phyloP scores from a whole-genome alignment of 2,329 filamentous ascomycete species.

The Scytalidium sp. region DNA sequence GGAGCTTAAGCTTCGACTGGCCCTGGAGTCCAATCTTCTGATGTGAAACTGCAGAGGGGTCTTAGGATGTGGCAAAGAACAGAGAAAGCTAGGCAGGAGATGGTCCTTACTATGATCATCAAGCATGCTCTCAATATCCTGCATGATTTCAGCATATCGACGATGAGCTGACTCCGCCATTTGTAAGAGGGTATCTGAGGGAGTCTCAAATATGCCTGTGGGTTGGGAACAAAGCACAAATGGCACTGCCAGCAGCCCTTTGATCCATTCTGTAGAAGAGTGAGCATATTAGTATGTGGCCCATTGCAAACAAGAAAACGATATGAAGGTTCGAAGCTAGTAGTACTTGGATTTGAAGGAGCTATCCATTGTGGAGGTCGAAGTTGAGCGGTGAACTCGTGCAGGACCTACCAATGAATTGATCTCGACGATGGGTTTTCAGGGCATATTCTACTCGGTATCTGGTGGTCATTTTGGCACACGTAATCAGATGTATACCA shows the following conservation, averaged over 20 bases:
- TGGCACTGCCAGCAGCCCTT: conserved; percentile 87
- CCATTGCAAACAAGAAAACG: background rate
- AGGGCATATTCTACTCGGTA: conserved; percentile 72
- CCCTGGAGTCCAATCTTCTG: conserved; percentile 62
- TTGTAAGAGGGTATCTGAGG: conserved; percentile 59
- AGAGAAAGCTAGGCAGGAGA: conserved; percentile 4
- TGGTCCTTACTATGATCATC: conserved; percentile 75
- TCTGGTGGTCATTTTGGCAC: conserved; percentile 52
- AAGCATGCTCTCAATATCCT: conserved; percentile 87
- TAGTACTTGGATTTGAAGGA: background rate
- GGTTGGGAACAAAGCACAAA: conserved; percentile 97
- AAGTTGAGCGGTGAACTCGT: background rate
- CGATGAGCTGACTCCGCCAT: conserved; percentile 80
- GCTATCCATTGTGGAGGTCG: background rate
- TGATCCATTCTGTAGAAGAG: conserved; percentile 77
- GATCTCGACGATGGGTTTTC: conserved; percentile 86
- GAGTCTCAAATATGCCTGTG: conserved; percentile 75
- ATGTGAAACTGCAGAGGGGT: conserved; percentile 60
- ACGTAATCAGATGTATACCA: background rate
- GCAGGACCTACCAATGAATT: conserved; percentile 67
- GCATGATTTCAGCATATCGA: conserved; percentile 92
- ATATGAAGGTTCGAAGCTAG: background rate
- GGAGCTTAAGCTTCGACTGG: conserved; percentile 85
- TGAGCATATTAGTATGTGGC: conserved; percentile 6
- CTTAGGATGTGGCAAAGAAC: conserved; percentile 2